Evolutionary conservation across 2,329 filamentous ascomycete species (phyloP).

Genomic region (Colletotrichum sojae): DNA sequence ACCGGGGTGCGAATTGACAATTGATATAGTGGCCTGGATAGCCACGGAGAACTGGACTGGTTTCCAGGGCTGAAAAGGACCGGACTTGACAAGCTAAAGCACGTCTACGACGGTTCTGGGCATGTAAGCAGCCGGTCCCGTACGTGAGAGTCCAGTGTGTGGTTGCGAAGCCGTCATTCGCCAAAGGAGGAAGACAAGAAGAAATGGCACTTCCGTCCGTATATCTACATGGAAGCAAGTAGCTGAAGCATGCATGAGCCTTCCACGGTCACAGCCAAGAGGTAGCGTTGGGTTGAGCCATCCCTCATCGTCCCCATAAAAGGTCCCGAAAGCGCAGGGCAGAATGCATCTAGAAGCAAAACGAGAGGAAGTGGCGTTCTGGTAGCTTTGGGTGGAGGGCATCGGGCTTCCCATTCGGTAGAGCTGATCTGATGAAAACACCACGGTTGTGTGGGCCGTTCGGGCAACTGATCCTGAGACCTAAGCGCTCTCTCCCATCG

Average conservation of each 20-base stretch:
- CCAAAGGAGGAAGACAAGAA: neutral
- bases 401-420: neutral
- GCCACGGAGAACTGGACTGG: neutral
- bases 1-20: constrained; percentile 21
- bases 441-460: no score
- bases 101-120: no score
- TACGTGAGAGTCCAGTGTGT: neutral
- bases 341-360: constrained; percentile 38
- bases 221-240: no score
- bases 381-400: neutral
- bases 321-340: constrained; percentile 8
- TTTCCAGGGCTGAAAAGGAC: no score
- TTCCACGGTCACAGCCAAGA: constrained; percentile 19
- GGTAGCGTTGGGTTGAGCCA: neutral
- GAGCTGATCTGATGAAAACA: neutral
- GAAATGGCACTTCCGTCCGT: neutral
- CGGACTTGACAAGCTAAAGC: no score
- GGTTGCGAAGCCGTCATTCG: neutral
- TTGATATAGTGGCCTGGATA: constrained; percentile 5
- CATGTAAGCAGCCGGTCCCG: no score
- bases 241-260: constrained; percentile 12
- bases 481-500: no score
- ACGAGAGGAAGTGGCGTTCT: constrained; percentile 29
- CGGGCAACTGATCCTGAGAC: no score
- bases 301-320: constrained; percentile 18